Conservation (phyloP, 805 yeast species). For the Yarrowia sp. region DNA sequence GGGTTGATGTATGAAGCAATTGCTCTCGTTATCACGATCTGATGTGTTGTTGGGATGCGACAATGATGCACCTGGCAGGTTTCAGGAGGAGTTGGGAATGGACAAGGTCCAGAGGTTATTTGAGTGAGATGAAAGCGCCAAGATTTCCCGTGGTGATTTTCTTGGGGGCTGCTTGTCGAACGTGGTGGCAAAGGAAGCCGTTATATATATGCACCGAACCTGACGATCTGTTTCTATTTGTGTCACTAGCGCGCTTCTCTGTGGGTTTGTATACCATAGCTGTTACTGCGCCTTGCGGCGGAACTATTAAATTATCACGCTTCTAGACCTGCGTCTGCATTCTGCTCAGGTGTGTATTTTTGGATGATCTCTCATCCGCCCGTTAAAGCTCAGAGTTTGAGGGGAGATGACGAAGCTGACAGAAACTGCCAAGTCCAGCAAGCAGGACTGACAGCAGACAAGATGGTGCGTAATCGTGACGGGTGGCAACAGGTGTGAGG, state of each 20-base stretch:
- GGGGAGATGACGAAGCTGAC: background rate
- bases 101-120: background rate
- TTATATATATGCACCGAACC: background rate
- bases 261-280: background rate
- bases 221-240: background rate
- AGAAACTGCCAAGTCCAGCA: background rate
- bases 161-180: background rate
- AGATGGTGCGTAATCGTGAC: background rate
- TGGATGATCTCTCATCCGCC: background rate
- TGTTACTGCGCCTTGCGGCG: conserved; percentile 20
- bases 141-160: background rate
- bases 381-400: background rate
- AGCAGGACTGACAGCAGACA: background rate
- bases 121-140: background rate
- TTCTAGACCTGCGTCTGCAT: background rate
- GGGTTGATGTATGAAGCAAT: background rate
- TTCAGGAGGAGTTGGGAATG: background rate
- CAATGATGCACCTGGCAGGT: background rate
- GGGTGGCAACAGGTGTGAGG: background rate
- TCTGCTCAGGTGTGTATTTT: background rate
- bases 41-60: background rate
- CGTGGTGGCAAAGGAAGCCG: background rate
- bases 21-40: background rate
- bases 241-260: background rate
- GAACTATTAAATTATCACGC: background rate